phyloP scores from a whole-genome alignment of 139 green algal species.

The Chlorella sp. region DNA sequence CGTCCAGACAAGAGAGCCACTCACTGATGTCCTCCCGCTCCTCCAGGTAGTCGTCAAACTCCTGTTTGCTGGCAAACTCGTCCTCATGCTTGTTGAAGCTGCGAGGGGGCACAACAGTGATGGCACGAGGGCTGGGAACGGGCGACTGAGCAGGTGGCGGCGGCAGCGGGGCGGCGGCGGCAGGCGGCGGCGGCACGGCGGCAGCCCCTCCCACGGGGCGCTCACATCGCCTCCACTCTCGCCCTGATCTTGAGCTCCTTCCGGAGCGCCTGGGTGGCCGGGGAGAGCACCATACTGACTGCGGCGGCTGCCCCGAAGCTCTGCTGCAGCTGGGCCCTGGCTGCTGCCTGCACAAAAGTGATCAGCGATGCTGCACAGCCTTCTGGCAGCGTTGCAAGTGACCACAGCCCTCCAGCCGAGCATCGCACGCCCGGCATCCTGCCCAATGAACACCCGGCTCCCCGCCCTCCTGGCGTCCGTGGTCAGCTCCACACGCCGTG shows the following conservation, averaged over 20 bases:
- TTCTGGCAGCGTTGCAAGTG: too few species aligned
- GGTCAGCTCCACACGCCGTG: too few species aligned
- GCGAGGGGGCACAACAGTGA: background rate
- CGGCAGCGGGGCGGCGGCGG: background rate
- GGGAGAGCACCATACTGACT: background rate
- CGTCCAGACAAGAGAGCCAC: too few species aligned
- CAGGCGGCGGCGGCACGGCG: background rate
- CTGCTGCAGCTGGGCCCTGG: background rate
- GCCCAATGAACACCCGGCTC: too few species aligned
- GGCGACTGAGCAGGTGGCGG: background rate
- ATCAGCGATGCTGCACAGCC: too few species aligned
- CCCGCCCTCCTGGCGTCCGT: too few species aligned
- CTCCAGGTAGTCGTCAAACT: conserved; percentile 80
- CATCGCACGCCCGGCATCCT: too few species aligned
- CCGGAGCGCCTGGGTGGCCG: background rate
- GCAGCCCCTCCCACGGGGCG: too few species aligned
- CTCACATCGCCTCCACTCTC: conserved; percentile 30
- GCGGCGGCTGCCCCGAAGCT: background rate
- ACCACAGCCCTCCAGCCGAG: too few species aligned
- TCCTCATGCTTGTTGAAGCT: conserved; percentile 75
- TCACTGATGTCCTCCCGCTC: conserved; percentile 78
- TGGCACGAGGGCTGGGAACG: too few species aligned
- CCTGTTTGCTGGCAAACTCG: conserved; percentile 62
- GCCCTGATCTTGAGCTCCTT: conserved; percentile 27
- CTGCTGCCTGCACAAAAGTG: background rate